phyloP scores from a whole-genome alignment of 345 rosid species.

The Syzygium aqueum region DNA sequence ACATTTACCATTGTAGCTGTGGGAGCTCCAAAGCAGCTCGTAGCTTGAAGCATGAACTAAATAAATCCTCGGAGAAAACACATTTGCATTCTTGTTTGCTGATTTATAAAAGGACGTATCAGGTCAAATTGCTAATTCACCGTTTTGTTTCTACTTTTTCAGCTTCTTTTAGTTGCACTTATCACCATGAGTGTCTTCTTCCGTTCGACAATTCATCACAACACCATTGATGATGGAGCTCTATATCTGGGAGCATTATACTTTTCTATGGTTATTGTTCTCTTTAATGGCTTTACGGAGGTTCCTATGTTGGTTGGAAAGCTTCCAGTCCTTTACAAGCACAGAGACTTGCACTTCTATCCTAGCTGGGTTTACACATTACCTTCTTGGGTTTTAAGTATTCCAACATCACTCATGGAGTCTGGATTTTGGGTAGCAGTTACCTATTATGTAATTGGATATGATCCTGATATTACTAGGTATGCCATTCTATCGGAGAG shows the following conservation, averaged over 20 bases:
- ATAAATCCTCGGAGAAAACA: not conserved
- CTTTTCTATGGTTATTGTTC: slow-evolving; percentile 97
- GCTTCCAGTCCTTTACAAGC: slow-evolving; percentile 96
- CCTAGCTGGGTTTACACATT: slow-evolving; percentile 95
- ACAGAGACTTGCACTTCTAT: slow-evolving; percentile 84
- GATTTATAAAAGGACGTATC: not conserved
- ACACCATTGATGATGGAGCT: slow-evolving; percentile 80
- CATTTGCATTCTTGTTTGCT: not conserved
- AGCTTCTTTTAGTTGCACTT: slow-evolving; percentile 87
- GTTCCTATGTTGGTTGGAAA: slow-evolving; percentile 94
- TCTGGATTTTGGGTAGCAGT: slow-evolving; percentile 94
- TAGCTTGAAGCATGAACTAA: not conserved
- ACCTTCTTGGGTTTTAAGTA: slow-evolving; percentile 86
- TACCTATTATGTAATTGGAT: slow-evolving; percentile 84
- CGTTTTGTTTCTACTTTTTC: slow-evolving; percentile 19
- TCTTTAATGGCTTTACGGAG: slow-evolving; percentile 96
- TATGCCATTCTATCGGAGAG: slow-evolving; percentile 10
- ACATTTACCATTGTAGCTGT: not conserved
- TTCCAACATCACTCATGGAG: slow-evolving; percentile 82
- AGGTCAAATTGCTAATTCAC: slow-evolving; percentile 1
- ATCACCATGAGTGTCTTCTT: slow-evolving; percentile 95
- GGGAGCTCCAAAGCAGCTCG: not conserved
- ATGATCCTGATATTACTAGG: slow-evolving; percentile 76
- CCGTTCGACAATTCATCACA: slow-evolving; percentile 78
- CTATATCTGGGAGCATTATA: slow-evolving; percentile 78